A percentile compares a stretch with the other conserved stretches of the same genome.
phyloP scores from a whole-genome alignment of 306 rosid species.

The Acacia acuminata region DNA sequence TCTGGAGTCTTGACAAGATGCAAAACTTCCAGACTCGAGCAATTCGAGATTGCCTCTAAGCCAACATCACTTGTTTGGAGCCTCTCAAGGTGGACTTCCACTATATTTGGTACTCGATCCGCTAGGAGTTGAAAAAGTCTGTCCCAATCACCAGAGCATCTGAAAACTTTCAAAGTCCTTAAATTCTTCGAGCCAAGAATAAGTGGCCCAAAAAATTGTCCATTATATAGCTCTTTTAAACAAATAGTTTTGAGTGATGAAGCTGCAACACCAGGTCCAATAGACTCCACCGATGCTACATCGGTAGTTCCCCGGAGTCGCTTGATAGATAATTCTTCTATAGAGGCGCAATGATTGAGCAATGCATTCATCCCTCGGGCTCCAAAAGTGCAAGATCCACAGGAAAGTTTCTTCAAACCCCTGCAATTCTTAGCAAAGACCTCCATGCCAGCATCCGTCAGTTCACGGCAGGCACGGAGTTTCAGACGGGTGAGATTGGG shows the following conservation, averaged over 20 bases:
- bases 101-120: conserved; percentile 45
- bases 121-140: conserved; percentile 54
- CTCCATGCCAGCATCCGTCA: conserved; percentile 7
- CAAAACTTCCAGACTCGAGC: conserved; percentile 72
- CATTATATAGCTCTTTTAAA: conserved; percentile 78
- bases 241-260: conserved; percentile 59
- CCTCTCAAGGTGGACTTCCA: conserved; percentile 87
- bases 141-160: conserved; percentile 97
- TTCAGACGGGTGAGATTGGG: conserved; percentile 1
- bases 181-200: conserved; percentile 79
- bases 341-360: conserved; percentile 47
- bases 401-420: conserved; percentile 21
- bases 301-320: conserved; percentile 59
- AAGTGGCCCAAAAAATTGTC: conserved; percentile 85
- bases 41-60: conserved; percentile 69
- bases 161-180: conserved; percentile 80
- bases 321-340: conserved; percentile 74
- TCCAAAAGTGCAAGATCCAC: conserved; percentile 8
- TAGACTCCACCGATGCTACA: conserved; percentile 46
- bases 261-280: conserved; percentile 64
- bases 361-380: conserved; percentile 59
- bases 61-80: conserved; percentile 82
- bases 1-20: conserved; percentile 93
- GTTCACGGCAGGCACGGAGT: conserved; percentile 10
- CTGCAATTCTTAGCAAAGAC: not conserved